Base-by-base conservation (phyloP, 2,329 filamentous ascomycete species). In the Alternaria dauci region DNA sequence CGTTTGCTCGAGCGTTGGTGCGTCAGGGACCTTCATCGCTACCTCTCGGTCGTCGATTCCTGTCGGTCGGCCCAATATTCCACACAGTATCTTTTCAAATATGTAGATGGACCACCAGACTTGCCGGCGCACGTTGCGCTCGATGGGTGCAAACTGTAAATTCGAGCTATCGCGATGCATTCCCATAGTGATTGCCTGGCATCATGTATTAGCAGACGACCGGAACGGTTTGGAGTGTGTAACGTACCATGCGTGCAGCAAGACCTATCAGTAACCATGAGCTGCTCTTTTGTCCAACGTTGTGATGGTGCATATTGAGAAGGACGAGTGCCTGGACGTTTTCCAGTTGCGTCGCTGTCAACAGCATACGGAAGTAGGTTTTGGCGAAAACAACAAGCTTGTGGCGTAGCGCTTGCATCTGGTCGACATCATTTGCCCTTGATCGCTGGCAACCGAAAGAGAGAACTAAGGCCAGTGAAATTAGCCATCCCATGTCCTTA, bases 261-360 rank as follows among this genome's bases (percentile, higher is more conserved):
- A 77, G 75, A 3, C 80, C 80, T 9, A 81, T 74, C 3, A 81
- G 70, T 51, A 79, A 73, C 74, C 79, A 82, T 1, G 78, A 76
- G 52, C 74, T 78, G 34, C 79, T 82, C 28, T 79, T 72, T 58
- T 82, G 80, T 12, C 80, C 81, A 26, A 75, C 75, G 36, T 78
- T 79, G 56, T 82, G 77, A 58, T 80, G 76, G 59, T 82, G 78
- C 12, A 81, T 53, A 23, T 80, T 78, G 11, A 81, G 73, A 5
- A 82, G 71, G 55, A 81, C 74, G 26, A 82, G 71, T 0, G 79
- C 80, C 62, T 81, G 80, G 9, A 82, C 73, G 42, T 81, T 81
- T n/a, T 75, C 70, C 8, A 82, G 66, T 25, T 74, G 80, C 1
- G 78, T 78, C 5, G 76, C 73, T 18, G 70, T 75, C 11, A 81